Conservation (phyloP, 345 rosid species). For the Lumnitzera racemosa region DNA sequence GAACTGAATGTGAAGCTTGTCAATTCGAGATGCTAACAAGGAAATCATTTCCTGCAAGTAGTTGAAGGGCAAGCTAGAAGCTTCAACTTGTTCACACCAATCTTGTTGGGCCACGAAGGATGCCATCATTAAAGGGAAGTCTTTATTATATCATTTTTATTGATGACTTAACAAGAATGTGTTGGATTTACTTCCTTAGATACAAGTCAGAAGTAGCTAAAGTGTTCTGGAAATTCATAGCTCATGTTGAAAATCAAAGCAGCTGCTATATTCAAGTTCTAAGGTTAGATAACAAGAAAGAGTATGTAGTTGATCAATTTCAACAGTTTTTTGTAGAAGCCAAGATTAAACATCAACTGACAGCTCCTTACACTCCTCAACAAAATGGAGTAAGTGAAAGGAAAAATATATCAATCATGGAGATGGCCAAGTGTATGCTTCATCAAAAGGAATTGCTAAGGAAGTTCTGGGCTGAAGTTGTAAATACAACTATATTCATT, state of each 20-base stretch:
- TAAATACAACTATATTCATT: background rate
- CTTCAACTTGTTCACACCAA: constrained; percentile 10
- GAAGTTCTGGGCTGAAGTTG: constrained; percentile 10
- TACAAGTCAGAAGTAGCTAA: background rate
- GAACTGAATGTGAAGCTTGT: background rate
- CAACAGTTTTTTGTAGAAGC: background rate
- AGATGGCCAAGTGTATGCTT: background rate
- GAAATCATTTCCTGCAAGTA: too few species aligned
- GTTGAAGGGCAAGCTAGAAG: background rate
- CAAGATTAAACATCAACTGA: background rate
- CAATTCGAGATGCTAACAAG: background rate
- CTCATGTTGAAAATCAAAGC: background rate
- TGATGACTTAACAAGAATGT: constrained; percentile 5
- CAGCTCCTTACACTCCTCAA: constrained; percentile 1
- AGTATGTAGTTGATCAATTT: background rate
- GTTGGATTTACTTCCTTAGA: constrained; percentile 8
- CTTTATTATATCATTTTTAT: background rate
- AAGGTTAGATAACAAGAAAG: constrained; percentile 1
- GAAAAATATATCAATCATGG: background rate
- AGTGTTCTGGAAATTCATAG: constrained; percentile 1
- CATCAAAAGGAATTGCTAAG: background rate
- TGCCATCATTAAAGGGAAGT: constrained; percentile 3
- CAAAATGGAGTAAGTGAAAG: constrained; percentile 11
- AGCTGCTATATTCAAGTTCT: background rate
- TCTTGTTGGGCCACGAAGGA: background rate